A percentile compares a stretch with the other conserved stretches of the same genome.
These are phyloP conservation scores for Ceratobasidium sp. DNA, from an alignment of 1,284 basidiomycete species.

Conservation along the genomic window DNA sequence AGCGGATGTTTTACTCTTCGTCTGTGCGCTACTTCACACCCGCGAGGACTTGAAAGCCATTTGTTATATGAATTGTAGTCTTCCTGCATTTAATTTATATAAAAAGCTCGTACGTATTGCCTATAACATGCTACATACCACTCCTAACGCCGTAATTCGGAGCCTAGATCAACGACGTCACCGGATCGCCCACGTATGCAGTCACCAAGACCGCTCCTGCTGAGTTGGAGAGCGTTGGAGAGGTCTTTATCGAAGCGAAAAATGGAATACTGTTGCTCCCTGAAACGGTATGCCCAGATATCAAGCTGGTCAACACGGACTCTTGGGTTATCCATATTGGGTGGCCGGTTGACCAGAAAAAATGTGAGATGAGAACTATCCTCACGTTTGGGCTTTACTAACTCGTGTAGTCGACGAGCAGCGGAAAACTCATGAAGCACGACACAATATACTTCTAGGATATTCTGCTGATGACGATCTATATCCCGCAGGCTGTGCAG, in stretches of 20 bases:
- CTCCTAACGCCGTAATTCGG: background rate
- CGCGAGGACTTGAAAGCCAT: background rate
- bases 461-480: background rate
- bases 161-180: background rate
- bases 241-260: background rate
- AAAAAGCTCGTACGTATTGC: background rate
- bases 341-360: background rate
- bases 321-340: background rate
- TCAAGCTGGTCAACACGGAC: background rate
- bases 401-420: background rate
- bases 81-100: background rate
- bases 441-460: background rate
- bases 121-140: background rate
- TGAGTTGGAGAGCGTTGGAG: background rate
- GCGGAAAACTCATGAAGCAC: background rate
- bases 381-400: background rate
- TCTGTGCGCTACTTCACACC: background rate
- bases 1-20: background rate
- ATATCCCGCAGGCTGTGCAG: background rate
- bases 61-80: slow-evolving; percentile 6
- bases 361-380: background rate
- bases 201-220: background rate
- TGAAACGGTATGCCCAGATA: background rate
- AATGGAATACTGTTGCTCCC: background rate
- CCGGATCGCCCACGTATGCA: background rate